Evolutionary conservation across 306 rosid species (phyloP).

Genomic region (Glycine latifolia): DNA sequence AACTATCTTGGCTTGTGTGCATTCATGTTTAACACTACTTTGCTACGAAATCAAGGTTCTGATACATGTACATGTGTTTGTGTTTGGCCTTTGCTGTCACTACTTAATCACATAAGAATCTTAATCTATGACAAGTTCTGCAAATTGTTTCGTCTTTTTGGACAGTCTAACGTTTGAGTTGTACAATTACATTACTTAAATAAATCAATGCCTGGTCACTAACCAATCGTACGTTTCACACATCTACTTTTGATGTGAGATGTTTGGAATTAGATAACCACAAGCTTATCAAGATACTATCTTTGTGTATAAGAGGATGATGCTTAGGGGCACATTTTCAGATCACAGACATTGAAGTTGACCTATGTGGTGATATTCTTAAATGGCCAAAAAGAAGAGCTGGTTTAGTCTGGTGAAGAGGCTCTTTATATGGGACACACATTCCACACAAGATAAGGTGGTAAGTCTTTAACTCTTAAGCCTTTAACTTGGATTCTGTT

Average conservation of each 20-base stretch:
- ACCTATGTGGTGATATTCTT: conserved; percentile 50
- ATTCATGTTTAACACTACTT: conserved; percentile 21
- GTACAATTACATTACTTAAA: conserved; percentile 41
- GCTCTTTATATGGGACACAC: conserved; percentile 68
- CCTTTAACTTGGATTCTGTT: conserved; percentile 29
- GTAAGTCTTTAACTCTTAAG: conserved; percentile 38
- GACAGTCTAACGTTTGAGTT: conserved; percentile 49
- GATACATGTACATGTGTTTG: conserved; percentile 16
- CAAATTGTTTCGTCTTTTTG: conserved; percentile 43
- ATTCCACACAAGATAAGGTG: conserved; percentile 72
- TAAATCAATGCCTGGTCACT: conserved; percentile 36
- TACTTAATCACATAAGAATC: conserved; percentile 45
- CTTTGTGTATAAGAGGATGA: conserved; percentile 29
- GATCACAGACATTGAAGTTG: conserved; percentile 47
- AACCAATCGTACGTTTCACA: conserved; percentile 41
- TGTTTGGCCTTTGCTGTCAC: conserved; percentile 35
- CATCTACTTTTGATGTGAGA: conserved; percentile 36
- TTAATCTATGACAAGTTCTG: conserved; percentile 39
- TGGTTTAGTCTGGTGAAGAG: conserved; percentile 83
- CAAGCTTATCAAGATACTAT: conserved; percentile 1
- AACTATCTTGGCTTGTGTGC: conserved; percentile 47
- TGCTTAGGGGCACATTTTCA: conserved; percentile 47
- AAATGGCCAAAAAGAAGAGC: conserved; percentile 84
- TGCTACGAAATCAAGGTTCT: conserved; percentile 34
- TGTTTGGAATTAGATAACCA: conserved; percentile 27